phyloP scores from a whole-genome alignment of 169 alveolate genomes.

The Plasmodium chabaudi region DNA sequence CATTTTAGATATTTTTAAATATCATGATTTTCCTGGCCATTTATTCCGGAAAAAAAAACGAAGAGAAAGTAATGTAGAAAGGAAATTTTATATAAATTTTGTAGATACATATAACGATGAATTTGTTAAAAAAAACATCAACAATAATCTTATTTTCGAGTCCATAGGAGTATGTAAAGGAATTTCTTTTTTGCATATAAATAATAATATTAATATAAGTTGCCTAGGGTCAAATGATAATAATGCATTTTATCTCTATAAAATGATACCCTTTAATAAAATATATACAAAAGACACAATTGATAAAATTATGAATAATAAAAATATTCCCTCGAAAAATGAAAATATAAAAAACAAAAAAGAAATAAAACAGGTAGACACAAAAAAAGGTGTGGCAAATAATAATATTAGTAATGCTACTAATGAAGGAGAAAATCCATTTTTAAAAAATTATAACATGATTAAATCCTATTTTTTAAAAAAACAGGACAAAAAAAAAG shows the following conservation, averaged over 20 bases:
- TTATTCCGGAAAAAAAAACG: constrained; percentile 52
- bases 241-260: constrained; percentile 74
- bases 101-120: constrained; percentile 75
- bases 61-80: constrained; percentile 37
- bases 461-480: constrained; percentile 58
- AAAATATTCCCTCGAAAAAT: constrained; percentile 12
- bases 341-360: constrained; percentile 10
- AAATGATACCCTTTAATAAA: constrained; percentile 73
- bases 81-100: constrained; percentile 59
- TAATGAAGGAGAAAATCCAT: constrained; percentile 8
- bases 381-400: not conserved
- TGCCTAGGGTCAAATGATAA: constrained; percentile 65
- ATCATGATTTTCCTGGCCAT: constrained; percentile 70
- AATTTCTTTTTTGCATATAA: constrained; percentile 56
- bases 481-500: constrained; percentile 17
- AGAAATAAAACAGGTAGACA: constrained; percentile 1
- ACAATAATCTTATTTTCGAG: constrained; percentile 74
- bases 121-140: constrained; percentile 70
- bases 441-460: constrained; percentile 38
- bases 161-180: constrained; percentile 77
- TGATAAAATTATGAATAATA: constrained; percentile 50
- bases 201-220: constrained; percentile 57
- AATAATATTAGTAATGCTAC: not conserved
- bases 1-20: constrained; percentile 61
- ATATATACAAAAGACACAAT: constrained; percentile 57